Conservation (phyloP, 495 filamentous ascomycete species). For the Penicillium herquei region DNA sequence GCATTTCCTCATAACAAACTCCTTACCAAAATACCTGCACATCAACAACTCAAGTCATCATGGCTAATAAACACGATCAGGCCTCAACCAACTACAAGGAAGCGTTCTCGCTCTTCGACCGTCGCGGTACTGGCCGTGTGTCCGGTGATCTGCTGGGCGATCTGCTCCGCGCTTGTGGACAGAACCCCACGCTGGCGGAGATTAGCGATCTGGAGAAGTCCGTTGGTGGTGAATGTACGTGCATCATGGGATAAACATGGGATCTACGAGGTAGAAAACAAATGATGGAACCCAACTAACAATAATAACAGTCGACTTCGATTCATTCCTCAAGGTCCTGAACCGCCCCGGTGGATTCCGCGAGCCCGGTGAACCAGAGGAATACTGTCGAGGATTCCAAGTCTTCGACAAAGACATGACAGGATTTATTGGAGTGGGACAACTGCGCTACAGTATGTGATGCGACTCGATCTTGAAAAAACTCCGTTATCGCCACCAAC, state of each 20-base stretch:
- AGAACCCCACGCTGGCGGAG: slow-evolving; percentile 94
- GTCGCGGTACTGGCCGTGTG: slow-evolving; percentile 91
- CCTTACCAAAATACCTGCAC: slow-evolving; percentile 3
- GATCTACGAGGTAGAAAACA: not conserved
- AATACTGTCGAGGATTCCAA: slow-evolving; percentile 97
- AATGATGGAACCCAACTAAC: not conserved
- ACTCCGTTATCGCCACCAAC: not conserved
- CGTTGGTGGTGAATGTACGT: slow-evolving; percentile 81
- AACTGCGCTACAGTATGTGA: slow-evolving; percentile 79
- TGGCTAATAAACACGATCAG: slow-evolving; percentile 53
- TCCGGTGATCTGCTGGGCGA: slow-evolving; percentile 83
- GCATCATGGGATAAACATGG: slow-evolving; percentile 25
- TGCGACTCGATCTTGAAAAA: no score
- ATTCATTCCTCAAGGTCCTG: slow-evolving; percentile 90
- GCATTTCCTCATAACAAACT: not conserved
- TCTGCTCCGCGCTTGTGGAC: slow-evolving; percentile 90
- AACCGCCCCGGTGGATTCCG: slow-evolving; percentile 98
- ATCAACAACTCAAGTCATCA: slow-evolving; percentile 16
- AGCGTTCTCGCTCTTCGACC: slow-evolving; percentile 99
- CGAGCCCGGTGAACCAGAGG: slow-evolving; percentile 93
- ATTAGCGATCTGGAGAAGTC: slow-evolving; percentile 85
- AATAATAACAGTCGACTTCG: slow-evolving; percentile 81
- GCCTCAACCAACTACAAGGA: slow-evolving; percentile 99
- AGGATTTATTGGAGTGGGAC: slow-evolving; percentile 94
- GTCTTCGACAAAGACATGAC: slow-evolving; percentile 99